These are phyloP conservation scores for Ogataea neopini DNA, from an alignment of 805 yeast species.

Conservation along the genomic window DNA sequence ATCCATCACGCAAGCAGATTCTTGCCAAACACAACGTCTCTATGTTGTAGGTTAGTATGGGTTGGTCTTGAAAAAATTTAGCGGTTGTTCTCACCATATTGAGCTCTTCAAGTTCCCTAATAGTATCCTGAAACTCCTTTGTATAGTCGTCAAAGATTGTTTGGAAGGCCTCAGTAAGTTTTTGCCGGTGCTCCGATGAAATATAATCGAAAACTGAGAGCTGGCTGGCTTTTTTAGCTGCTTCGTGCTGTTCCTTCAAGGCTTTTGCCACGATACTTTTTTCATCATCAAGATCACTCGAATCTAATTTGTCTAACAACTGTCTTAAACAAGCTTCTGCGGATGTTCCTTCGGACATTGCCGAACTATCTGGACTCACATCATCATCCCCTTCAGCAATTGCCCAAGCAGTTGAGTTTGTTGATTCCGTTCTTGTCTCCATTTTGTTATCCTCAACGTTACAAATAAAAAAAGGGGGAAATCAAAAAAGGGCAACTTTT, in stretches of 20 bases:
- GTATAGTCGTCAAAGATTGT: conserved; percentile 24
- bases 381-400: conserved; percentile 1
- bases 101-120: conserved; percentile 23
- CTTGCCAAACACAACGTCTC: conserved; percentile 29
- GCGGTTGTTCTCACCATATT: conserved; percentile 17
- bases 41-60: not conserved
- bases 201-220: conserved; percentile 15
- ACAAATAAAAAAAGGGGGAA: not conserved
- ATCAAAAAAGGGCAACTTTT: conserved; percentile 5
- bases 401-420: conserved; percentile 1
- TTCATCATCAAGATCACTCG: not conserved
- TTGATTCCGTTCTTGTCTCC: not conserved
- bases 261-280: conserved; percentile 1
- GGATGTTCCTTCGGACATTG: not conserved
- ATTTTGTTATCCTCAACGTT: not conserved
- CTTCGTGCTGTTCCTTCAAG: not conserved
- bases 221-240: not conserved
- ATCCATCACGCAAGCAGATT: conserved; percentile 28
- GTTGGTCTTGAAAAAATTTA: not conserved
- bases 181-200: conserved; percentile 29
- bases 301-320: not conserved
- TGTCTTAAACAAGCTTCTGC: not conserved
- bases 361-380: conserved; percentile 2
- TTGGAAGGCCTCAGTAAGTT: conserved; percentile 24
- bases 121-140: conserved; percentile 22